Base-by-base conservation (phyloP, 169 alveolate species). In the Eimeria necatrix region DNA sequence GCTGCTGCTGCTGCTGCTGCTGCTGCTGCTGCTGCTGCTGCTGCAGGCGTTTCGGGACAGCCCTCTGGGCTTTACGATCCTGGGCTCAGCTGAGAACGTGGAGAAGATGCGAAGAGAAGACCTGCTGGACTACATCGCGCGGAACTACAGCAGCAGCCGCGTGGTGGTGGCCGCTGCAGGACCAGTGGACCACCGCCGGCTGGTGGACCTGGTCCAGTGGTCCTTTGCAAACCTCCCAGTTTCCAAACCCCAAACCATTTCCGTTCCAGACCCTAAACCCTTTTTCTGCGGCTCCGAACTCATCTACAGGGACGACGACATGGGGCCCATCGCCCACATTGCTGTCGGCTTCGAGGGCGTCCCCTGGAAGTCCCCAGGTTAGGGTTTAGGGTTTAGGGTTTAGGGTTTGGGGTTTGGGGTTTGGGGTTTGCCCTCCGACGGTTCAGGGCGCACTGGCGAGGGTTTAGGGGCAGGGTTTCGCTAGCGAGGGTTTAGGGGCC, bases 301-400 rank as follows among this genome's bases (percentile, higher is more conserved):
- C 59, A 84, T 93, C 84, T 71, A 93, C 80, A 92, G 97, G 84
- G 96, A 97, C 94, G 98, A 96, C 84, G 97, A 95, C 68, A 93
- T 95, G 96, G 98, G 98, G 22, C 98, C 99, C 89, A 95, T 97
- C 95, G 98, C 98, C 24, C 98, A 97, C 81, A 95, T 98, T 88
- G 99, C 98, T 10, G 98, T 98, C 26, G 98, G 98, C 0, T 98
- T 98, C 95, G 98, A 98, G 61, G 99, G 99, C n/a, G 98, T 98
- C 4, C 98, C 99, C 20, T 97, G 99, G 98, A 97, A 97, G 68
- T 98, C 99, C 20, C 99, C 99, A 7, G 98, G 95, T 68, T 4
- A 68, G 78, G 78, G 78, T 68, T 68, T 68, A 68, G 78, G 78
- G 78, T 68, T 68, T 68, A 68, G 78, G 78, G 78, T 68, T 68